phyloP scores from a whole-genome alignment of 257 asterid genomes.

The Solanum habrochaites region DNA sequence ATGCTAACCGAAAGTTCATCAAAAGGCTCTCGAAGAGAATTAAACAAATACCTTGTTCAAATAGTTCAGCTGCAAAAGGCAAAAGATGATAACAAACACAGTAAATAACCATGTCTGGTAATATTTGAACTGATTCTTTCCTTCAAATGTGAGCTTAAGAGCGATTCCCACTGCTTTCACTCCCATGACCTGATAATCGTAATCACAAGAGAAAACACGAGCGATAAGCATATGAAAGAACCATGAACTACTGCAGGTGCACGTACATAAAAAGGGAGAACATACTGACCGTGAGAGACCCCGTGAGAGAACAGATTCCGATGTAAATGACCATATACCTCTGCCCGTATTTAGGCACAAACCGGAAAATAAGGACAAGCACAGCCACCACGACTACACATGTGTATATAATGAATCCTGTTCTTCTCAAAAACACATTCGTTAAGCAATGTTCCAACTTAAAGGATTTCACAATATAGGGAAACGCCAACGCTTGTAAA shows the following conservation, averaged over 20 bases:
- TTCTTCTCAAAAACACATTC: background rate
- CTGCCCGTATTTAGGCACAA: constrained; percentile 68
- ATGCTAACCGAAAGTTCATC: background rate
- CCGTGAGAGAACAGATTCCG: constrained; percentile 80
- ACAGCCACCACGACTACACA: constrained; percentile 30
- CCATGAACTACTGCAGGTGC: background rate
- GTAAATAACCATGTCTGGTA: constrained; percentile 63
- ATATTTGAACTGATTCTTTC: constrained; percentile 52
- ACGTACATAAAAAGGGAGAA: background rate
- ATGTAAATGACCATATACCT: constrained; percentile 62
- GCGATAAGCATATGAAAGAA: background rate
- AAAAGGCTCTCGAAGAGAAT: background rate
- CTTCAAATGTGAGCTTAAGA: constrained; percentile 41
- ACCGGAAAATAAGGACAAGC: constrained; percentile 27
- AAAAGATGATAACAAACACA: constrained; percentile 29
- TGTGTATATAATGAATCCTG: constrained; percentile 62
- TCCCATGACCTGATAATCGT: constrained; percentile 47
- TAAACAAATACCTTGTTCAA: constrained; percentile 44
- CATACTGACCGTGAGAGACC: constrained; percentile 68
- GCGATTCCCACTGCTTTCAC: constrained; percentile 75
- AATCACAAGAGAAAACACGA: background rate
- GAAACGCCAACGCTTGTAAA: background rate
- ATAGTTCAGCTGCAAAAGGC: constrained; percentile 51
- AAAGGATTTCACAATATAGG: background rate
- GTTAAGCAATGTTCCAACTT: background rate